A percentile compares a stretch with the other conserved stretches of the same genome.
phyloP scores from a whole-genome alignment of 2,329 filamentous ascomycete species.

The Trichoderma sp. region DNA sequence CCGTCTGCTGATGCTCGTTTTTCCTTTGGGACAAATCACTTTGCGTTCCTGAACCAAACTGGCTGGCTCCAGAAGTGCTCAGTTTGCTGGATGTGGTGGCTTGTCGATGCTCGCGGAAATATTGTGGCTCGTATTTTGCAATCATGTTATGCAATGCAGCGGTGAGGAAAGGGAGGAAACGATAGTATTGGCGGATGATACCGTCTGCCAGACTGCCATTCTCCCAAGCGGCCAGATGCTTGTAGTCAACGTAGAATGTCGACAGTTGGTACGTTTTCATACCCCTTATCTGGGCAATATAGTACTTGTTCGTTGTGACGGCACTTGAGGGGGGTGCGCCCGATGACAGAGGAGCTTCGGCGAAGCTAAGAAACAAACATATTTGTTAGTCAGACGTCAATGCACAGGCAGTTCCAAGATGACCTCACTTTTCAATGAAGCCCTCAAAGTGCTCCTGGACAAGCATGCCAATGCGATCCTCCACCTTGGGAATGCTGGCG shows the following conservation, averaged over 20 bases:
- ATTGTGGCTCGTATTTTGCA: constrained; percentile 88
- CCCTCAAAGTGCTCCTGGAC: constrained; percentile 75
- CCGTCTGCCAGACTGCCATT: constrained; percentile 81
- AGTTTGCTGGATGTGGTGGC: constrained; percentile 71
- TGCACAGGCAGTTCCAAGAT: neutral
- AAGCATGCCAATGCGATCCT: constrained; percentile 72
- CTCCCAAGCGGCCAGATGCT: constrained; percentile 74
- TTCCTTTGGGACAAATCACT: constrained; percentile 71
- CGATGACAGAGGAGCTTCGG: constrained; percentile 66
- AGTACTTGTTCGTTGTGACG: constrained; percentile 76
- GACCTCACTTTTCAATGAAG: constrained; percentile 70
- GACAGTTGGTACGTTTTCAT: constrained; percentile 74
- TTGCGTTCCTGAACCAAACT: constrained; percentile 60
- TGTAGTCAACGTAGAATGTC: constrained; percentile 83
- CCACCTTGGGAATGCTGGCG: constrained; percentile 64
- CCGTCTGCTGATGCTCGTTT: constrained; percentile 90
- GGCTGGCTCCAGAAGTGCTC: constrained; percentile 65
- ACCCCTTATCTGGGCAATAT: constrained; percentile 78
- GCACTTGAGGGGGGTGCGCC: constrained; percentile 66
- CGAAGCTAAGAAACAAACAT: constrained; percentile 47
- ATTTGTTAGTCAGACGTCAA: neutral
- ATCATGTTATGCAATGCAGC: constrained; percentile 89
- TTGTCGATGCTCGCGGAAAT: constrained; percentile 90
- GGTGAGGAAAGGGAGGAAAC: constrained; percentile 88
- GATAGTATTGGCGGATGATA: constrained; percentile 88